Evolutionary conservation across 106 monocot genomes (phyloP).

Genomic region (Narthecium ossifragum): DNA sequence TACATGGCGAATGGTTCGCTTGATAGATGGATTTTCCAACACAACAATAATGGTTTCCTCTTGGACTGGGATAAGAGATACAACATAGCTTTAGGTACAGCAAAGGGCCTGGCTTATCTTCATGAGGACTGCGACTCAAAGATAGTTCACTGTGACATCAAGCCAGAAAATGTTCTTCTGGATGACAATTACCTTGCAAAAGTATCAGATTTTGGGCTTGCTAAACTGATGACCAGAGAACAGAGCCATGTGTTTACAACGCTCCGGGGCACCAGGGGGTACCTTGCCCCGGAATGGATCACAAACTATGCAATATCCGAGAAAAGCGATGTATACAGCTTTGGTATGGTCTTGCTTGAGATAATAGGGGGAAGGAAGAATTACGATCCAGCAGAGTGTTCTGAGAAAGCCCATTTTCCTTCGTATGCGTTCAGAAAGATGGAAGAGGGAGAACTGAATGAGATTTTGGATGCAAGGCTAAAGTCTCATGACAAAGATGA

Average conservation of each 20-base stretch:
- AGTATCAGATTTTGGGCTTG: constrained; percentile 63
- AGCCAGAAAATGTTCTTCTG: constrained; percentile 62
- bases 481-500: constrained; percentile 29
- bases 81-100: constrained; percentile 49
- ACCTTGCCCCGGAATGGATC: constrained; percentile 64
- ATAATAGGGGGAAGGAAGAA: constrained; percentile 74
- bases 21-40: constrained; percentile 48
- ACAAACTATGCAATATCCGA: constrained; percentile 67
- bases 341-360: constrained; percentile 81
- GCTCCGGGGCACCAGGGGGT: constrained; percentile 65
- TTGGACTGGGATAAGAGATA: constrained; percentile 46
- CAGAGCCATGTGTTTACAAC: constrained; percentile 72
- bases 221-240: constrained; percentile 61
- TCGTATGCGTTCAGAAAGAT: constrained; percentile 68
- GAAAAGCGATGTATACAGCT: constrained; percentile 84
- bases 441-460: constrained; percentile 59
- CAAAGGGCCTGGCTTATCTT: constrained; percentile 57
- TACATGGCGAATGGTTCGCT: constrained; percentile 47
- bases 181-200: constrained; percentile 49
- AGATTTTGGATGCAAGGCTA: constrained; percentile 38
- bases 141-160: constrained; percentile 64
- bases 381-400: constrained; percentile 36
- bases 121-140: constrained; percentile 59
- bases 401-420: constrained; percentile 73
- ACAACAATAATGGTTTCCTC: neutral